Base-by-base conservation (phyloP, 768 basidiomycete genomes). In the Tricholoma bakamatsutake region DNA sequence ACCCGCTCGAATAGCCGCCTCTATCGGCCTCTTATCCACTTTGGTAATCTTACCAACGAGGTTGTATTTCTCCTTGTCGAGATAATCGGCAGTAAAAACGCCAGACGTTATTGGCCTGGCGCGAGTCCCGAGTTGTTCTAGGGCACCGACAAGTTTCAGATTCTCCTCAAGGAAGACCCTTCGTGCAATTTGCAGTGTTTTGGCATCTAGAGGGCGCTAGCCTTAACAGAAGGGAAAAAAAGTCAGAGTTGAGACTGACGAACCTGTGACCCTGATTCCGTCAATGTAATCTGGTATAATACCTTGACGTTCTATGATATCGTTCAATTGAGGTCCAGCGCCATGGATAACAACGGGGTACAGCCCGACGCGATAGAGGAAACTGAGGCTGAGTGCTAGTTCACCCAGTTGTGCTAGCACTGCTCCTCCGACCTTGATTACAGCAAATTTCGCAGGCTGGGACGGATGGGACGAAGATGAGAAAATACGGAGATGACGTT, bases 91-190 rank as follows among this genome's bases (percentile, higher is more conserved):
- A 17, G 91, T 91, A 76, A 99, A 99, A 60, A 99, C 94, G 27
- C 97, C 97, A 15, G 92, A 94, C 28, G 93, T 97, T 69, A 99
- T 98, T 18, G 97, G 97, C 24, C 97, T 89, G 18, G 97, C 96
- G 57, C 97, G 90, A 5, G 96, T 96, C 52, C 97, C 97, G 45
- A 98, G 86, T 61, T 85, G 85, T 71, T 99, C 97, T 56, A 99
- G 82, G 0, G 95, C 93, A 24, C 80, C 82, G 24, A 98, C 95
- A 59, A 99, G 88, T 68, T 90, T 93, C 63, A 98, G 79, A 71
- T 99, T 99, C 75, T 98, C 93, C 65, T 97, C 95, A 21, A 97
- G 80, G 79, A 99, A 99, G 34, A 98, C 95, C 6, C 91, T 84
- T 53, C 97, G 93, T 33, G 97, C 97, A 56, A 98, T 86, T 58